Conservation (phyloP, 345 rosid species). For the Fremontodendron californicum region DNA sequence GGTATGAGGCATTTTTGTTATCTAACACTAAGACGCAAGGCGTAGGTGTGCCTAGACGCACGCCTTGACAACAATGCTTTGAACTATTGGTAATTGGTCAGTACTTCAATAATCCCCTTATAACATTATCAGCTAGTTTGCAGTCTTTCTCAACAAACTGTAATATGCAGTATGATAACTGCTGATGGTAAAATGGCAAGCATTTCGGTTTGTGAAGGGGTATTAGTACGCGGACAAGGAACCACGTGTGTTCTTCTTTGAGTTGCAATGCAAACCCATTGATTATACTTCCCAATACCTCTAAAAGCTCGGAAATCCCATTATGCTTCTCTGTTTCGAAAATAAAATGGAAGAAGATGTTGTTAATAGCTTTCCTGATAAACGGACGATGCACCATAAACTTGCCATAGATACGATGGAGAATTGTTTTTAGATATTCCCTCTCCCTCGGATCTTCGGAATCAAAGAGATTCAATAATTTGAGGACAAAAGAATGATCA, state of each 20-base stretch:
- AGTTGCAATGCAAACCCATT: conserved; percentile 71
- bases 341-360: conserved; percentile 57
- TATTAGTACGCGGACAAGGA: conserved; percentile 57
- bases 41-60: too few species aligned
- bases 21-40: too few species aligned
- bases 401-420: too few species aligned
- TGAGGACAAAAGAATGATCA: conserved; percentile 58
- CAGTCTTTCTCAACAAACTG: conserved; percentile 73
- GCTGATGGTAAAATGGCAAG: conserved; percentile 69
- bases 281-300: conserved; percentile 66
- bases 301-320: too few species aligned
- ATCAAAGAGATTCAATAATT: too few species aligned
- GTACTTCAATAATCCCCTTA: conserved; percentile 57
- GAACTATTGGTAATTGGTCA: conserved; percentile 72
- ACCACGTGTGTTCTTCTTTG: conserved; percentile 70
- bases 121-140: conserved; percentile 61
- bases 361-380: conserved; percentile 65
- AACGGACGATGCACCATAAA: too few species aligned
- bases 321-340: too few species aligned
- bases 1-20: too few species aligned
- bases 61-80: too few species aligned
- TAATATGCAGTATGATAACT: conserved; percentile 55
- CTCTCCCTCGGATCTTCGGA: too few species aligned
- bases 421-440: too few species aligned
- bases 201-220: conserved; percentile 76